Percentiles rank a stretch among this genome's conserved stretches.
Evolutionary conservation across 2,329 filamentous ascomycete species (phyloP).

Genomic region (Hypomyces perniciosus): DNA sequence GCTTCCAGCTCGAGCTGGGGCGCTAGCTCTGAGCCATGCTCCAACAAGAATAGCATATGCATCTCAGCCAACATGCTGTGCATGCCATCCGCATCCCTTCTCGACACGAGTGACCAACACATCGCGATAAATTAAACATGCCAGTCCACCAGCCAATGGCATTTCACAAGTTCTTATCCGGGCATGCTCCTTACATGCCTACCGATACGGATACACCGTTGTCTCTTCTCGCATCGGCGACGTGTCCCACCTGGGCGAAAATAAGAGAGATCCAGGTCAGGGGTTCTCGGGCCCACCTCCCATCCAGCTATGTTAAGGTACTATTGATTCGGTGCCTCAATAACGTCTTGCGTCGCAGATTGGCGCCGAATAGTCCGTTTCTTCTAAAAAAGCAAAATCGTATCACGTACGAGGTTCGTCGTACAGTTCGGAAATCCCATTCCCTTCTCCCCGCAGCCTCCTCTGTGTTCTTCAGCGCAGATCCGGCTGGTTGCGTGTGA

Average conservation of each 20-base stretch:
- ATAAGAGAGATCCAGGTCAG: not conserved
- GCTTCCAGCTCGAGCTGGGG: not conserved
- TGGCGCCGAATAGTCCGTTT: slow-evolving; percentile 10
- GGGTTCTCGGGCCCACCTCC: not conserved
- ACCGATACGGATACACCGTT: too few relatives aligned
- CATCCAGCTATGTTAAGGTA: not conserved
- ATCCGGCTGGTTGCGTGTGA: not conserved
- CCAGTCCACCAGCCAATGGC: too few relatives aligned
- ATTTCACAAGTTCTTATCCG: too few relatives aligned
- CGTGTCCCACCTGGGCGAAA: too few relatives aligned
- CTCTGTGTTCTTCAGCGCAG: not conserved
- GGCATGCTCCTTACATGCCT: too few relatives aligned
- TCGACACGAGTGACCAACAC: not conserved
- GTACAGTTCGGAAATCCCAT: too few relatives aligned
- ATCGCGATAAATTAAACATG: too few relatives aligned
- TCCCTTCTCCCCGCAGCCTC: not conserved
- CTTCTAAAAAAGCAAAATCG: not conserved
- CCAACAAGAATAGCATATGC: not conserved
- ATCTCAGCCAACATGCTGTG: not conserved
- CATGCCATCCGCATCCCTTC: not conserved
- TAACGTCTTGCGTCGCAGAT: slow-evolving; percentile 6
- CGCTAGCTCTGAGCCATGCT: not conserved
- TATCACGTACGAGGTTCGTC: too few relatives aligned
- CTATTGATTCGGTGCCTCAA: slow-evolving; percentile 1
- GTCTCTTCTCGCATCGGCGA: too few relatives aligned